Evolutionary conservation across 345 rosid genomes (phyloP), one percentile per base, ranked within the genome.

Genomic region (Gynandropsis gynandra): DNA sequence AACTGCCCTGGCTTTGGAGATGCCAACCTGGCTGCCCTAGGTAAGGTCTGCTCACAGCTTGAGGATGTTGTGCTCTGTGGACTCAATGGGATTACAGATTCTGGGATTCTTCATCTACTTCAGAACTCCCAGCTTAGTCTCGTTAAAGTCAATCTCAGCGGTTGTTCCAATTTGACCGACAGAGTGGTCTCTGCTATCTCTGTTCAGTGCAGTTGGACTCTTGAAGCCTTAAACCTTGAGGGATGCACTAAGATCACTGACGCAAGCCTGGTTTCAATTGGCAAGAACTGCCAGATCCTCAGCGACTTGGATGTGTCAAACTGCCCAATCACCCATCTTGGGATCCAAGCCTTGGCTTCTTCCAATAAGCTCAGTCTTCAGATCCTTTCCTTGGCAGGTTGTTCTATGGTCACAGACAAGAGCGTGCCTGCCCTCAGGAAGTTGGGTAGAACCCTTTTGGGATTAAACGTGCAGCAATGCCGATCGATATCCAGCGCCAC

Each of bases 1-100:
- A 76, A 81, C 71, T 92, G 98, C 68, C 94, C 90, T 20, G 94
- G 95, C 41, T 85, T 92, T 54, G 95, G 97, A 42, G 81, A 92
- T 38, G 63, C 61, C 31, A 74, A 74, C 71, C 64, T 92, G 55
- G 70, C 78, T 42, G 67, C 73, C n/a, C 50, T 92, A 50, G 95
- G 85, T 5, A 81, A 81, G 62, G 29, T 85, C 52, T 92, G 97
- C 71, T 80, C 90, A n/a, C 75, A 71, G 35, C 59, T 92, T 43
- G 81, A 80, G 68, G 54, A 83, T 34, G 31, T 88, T 34, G 94
- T 78, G 14, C 68, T 92, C 19, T 67, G 61, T 18, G 88, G 95
- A 13, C 90, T 87, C 49, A 70, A 56, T 63, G 85, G 71, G 9
- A 58, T 88, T 14, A 85, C 94, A 38, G 95, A 92, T 69, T 70